Evolutionary conservation across 306 rosid species (phyloP).

Genomic region (Betula pendula): DNA sequence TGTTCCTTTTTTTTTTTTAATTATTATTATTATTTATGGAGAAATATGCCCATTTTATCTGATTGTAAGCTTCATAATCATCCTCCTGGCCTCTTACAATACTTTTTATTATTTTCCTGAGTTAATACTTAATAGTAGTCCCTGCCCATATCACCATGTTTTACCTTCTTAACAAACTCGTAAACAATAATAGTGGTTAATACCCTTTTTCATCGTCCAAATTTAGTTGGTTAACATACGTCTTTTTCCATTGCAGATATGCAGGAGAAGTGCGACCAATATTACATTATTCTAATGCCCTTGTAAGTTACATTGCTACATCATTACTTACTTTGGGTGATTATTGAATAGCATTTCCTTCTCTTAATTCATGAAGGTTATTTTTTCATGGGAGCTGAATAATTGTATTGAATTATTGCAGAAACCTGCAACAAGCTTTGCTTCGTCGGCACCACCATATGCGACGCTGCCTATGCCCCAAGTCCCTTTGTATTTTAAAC

Average conservation of each 20-base stretch:
- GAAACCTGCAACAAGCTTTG: conserved; percentile 37
- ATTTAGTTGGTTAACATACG: neutral
- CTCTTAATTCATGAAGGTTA: neutral
- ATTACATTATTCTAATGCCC: conserved; percentile 36
- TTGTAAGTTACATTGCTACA: conserved; percentile 36
- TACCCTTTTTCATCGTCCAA: neutral
- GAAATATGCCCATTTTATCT: neutral
- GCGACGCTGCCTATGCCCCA: conserved; percentile 31
- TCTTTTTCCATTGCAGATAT: conserved; percentile 29
- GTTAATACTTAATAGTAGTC: neutral
- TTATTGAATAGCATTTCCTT: neutral
- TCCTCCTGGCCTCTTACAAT: neutral
- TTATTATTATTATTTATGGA: no score
- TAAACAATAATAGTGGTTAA: no score
- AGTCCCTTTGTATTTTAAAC: conserved; percentile 32
- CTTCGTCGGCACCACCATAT: conserved; percentile 63
- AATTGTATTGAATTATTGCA: conserved; percentile 28
- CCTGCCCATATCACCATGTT: neutral
- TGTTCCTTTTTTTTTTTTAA: neutral
- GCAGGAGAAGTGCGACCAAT: conserved; percentile 56
- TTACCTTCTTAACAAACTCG: no score
- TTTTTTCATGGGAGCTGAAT: neutral
- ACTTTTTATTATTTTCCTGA: neutral
- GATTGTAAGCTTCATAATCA: neutral
- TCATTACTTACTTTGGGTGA: neutral